phyloP scores from a whole-genome alignment of 1,139 yeast species.

The Yamadazyma buinensis region DNA sequence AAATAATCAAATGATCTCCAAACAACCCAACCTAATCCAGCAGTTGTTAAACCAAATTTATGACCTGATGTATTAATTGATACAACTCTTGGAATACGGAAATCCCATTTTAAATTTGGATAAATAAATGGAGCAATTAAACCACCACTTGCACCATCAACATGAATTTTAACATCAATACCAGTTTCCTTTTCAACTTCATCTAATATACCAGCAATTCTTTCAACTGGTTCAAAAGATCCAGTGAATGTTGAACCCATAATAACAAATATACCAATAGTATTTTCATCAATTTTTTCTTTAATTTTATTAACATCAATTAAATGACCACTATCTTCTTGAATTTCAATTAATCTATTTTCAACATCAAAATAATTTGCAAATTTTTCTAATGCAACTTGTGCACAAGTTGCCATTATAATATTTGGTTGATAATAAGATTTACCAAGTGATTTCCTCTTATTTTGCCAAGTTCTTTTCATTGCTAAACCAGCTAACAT shows the following conservation, averaged over 20 bases:
- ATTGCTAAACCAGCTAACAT: constrained; percentile 91
- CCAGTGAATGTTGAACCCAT: constrained; percentile 93
- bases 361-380: constrained; percentile 94
- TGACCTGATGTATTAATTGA: constrained; percentile 94
- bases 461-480: constrained; percentile 84
- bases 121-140: constrained; percentile 80
- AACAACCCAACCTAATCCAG: constrained; percentile 90
- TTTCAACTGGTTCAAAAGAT: constrained; percentile 75
- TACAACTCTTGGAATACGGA: constrained; percentile 68
- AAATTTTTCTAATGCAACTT: constrained; percentile 90
- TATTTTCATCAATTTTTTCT: constrained; percentile 77
- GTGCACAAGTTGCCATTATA: constrained; percentile 92
- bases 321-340: constrained; percentile 56
- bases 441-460: constrained; percentile 56
- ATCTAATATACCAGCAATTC: constrained; percentile 59
- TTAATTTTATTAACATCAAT: constrained; percentile 58
- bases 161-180: constrained; percentile 72
- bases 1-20: constrained; percentile 67
- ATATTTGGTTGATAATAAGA: constrained; percentile 71
- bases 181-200: constrained; percentile 69
- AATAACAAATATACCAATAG: constrained; percentile 87
- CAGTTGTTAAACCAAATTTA: constrained; percentile 85
- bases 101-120: constrained; percentile 82
- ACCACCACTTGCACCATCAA: constrained; percentile 93
- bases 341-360: constrained; percentile 68